Conservation (phyloP, 2,329 filamentous ascomycete species). For the Trichothecium sympodiale region DNA sequence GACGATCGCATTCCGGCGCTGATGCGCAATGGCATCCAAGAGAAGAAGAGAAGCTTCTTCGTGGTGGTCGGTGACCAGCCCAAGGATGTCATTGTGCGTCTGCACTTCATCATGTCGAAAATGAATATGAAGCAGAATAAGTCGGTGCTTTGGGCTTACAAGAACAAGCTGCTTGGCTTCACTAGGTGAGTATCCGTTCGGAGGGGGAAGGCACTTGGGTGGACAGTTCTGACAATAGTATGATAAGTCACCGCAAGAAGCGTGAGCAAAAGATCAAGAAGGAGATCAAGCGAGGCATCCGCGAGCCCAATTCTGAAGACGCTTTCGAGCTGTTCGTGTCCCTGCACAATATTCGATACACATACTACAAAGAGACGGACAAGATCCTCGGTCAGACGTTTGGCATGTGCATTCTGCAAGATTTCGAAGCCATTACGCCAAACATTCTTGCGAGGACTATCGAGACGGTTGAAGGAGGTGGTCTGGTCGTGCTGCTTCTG, state of each 20-base stretch:
- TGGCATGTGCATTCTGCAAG: slow-evolving; percentile 95
- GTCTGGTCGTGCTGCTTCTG: slow-evolving; percentile 76
- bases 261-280: slow-evolving; percentile 97
- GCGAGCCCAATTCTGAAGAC: slow-evolving; percentile 86
- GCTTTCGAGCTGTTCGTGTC: slow-evolving; percentile 96
- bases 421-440: slow-evolving; percentile 96
- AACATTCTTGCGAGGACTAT: slow-evolving; percentile 90
- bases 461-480: slow-evolving; percentile 95
- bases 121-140: slow-evolving; percentile 84
- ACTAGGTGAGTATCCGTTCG: slow-evolving; percentile 43
- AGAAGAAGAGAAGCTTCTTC: slow-evolving; percentile 98
- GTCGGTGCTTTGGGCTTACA: slow-evolving; percentile 96
- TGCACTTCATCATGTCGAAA: slow-evolving; percentile 83
- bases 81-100: slow-evolving; percentile 93
- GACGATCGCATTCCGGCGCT: slow-evolving; percentile 86
- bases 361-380: slow-evolving; percentile 99
- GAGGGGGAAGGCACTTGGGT: too few relatives aligned
- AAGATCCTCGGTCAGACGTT: slow-evolving; percentile 98
- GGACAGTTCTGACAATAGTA: too few relatives aligned
- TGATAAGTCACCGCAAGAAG: slow-evolving; percentile 78
- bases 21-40: slow-evolving; percentile 81
- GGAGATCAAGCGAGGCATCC: slow-evolving; percentile 88
- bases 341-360: slow-evolving; percentile 93
- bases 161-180: slow-evolving; percentile 92
- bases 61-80: slow-evolving; percentile 84